Percentiles rank a stretch among this genome's conserved stretches.
Evolutionary conservation across 1,139 yeast species (phyloP).

Genomic region (Debaryomyces nepalensis): DNA sequence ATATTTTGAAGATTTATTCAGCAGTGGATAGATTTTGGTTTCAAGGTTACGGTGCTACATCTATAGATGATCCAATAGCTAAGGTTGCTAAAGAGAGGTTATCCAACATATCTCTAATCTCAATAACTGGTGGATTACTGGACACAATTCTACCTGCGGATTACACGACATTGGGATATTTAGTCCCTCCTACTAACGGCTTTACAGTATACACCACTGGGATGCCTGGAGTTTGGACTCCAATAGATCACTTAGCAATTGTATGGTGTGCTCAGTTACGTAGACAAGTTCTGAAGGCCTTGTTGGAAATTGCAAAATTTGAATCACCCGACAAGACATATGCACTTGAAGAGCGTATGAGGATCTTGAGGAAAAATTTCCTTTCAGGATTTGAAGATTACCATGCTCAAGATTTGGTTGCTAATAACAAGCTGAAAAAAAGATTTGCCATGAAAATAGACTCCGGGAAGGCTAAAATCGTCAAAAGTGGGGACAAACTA

Average conservation of each 20-base stretch:
- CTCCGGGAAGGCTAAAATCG: conserved; percentile 26
- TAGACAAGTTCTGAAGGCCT: conserved; percentile 57
- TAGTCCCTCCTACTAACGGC: conserved; percentile 77
- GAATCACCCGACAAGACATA: conserved; percentile 49
- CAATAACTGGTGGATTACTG: conserved; percentile 89
- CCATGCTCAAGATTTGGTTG: conserved; percentile 28
- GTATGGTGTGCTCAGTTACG: conserved; percentile 97
- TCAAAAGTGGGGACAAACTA: conserved; percentile 27
- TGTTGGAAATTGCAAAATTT: conserved; percentile 64
- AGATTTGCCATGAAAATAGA: conserved; percentile 35
- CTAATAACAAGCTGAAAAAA: conserved; percentile 15
- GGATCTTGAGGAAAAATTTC: conserved; percentile 51
- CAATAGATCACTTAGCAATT: conserved; percentile 92
- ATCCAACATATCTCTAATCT: conserved; percentile 58
- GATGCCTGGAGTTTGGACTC: conserved; percentile 91
- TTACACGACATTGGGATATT: conserved; percentile 74
- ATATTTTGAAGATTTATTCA: conserved; percentile 72
- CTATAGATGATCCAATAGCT: conserved; percentile 17
- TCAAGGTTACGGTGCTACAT: conserved; percentile 46
- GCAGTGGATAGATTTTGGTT: conserved; percentile 84
- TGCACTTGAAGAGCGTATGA: conserved; percentile 59
- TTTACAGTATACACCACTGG: conserved; percentile 85
- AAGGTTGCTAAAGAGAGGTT: conserved; percentile 45
- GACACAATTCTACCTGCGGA: conserved; percentile 93
- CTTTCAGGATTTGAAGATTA: conserved; percentile 63